These are phyloP conservation scores for Fraxinus latifolia DNA, from an alignment of 305 asterid genomes.

Conservation along the genomic window DNA sequence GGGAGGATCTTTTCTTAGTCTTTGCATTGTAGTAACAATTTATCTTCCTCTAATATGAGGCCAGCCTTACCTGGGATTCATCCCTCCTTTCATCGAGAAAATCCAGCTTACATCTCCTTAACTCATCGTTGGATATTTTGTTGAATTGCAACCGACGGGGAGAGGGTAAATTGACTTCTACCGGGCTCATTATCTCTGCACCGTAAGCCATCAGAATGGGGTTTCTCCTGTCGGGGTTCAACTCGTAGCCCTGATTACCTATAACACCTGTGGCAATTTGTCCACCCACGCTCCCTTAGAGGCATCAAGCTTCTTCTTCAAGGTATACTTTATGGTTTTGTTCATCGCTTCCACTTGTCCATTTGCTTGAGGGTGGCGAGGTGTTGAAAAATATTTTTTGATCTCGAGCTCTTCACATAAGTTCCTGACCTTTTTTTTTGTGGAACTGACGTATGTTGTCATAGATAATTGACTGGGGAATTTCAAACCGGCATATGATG, in stretches of 20 bases:
- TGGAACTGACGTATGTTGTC: too few relatives aligned
- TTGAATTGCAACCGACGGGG: neutral
- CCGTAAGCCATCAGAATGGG: neutral
- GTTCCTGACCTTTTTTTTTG: too few relatives aligned
- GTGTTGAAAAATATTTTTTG: neutral
- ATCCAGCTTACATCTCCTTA: neutral
- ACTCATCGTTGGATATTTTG: neutral
- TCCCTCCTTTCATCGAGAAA: neutral
- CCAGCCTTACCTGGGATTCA: neutral
- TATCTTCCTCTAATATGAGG: neutral
- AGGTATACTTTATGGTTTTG: neutral
- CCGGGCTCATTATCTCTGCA: neutral
- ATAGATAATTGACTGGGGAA: too few relatives aligned
- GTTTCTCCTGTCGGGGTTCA: neutral
- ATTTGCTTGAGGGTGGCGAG: neutral
- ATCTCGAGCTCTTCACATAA: neutral
- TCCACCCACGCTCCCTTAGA: neutral
- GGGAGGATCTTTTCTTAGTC: neutral
- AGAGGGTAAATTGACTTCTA: neutral
- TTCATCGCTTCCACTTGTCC: neutral
- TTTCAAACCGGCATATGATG: too few relatives aligned
- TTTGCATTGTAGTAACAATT: neutral
- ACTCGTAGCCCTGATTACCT: neutral
- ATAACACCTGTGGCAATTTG: too few relatives aligned
- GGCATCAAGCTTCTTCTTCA: neutral